A percentile compares a stretch with the other conserved stretches of the same genome.
phyloP scores from a whole-genome alignment of 768 basidiomycete genomes.

The Neoboletus magnificus region DNA sequence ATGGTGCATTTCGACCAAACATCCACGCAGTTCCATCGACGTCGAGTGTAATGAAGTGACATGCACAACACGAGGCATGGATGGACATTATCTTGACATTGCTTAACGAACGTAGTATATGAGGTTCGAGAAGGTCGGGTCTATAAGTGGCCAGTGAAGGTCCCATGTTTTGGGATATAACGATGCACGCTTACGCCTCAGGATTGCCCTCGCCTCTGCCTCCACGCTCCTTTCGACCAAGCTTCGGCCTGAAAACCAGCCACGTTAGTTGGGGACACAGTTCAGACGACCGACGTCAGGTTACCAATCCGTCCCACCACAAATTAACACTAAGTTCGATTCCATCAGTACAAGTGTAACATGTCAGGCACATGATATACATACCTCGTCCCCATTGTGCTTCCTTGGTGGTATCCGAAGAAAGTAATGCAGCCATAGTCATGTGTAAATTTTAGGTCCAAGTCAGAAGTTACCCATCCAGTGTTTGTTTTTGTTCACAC shows the following conservation, averaged over 20 bases:
- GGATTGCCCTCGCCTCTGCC: slow-evolving; percentile 43
- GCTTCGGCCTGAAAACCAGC: slow-evolving; percentile 54
- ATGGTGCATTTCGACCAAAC: slow-evolving; percentile 79
- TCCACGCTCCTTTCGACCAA: slow-evolving; percentile 71
- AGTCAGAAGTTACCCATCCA: slow-evolving; percentile 10
- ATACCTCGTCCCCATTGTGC: slow-evolving; percentile 45
- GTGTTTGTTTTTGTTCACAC: slow-evolving; percentile 18
- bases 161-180: background rate
- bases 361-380: slow-evolving; percentile 10
- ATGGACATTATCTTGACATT: slow-evolving; percentile 73
- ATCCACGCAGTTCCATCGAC: slow-evolving; percentile 80
- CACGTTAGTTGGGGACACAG: slow-evolving; percentile 5
- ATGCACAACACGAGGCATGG: slow-evolving; percentile 72
- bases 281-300: background rate
- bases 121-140: slow-evolving; percentile 84
- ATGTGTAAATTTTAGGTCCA: slow-evolving; percentile 26
- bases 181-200: slow-evolving; percentile 28
- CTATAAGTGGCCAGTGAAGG: slow-evolving; percentile 33
- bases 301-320: slow-evolving; percentile 86
- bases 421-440: slow-evolving; percentile 28
- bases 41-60: slow-evolving; percentile 76
- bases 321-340: slow-evolving; percentile 61
- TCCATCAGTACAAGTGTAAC: slow-evolving; percentile 14
- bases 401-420: slow-evolving; percentile 26
- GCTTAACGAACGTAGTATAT: slow-evolving; percentile 84